Percentiles rank a stretch among this genome's conserved stretches.
These are phyloP conservation scores for Lyophyllum decastes DNA, from an alignment of 768 basidiomycete species.

Conservation along the genomic window DNA sequence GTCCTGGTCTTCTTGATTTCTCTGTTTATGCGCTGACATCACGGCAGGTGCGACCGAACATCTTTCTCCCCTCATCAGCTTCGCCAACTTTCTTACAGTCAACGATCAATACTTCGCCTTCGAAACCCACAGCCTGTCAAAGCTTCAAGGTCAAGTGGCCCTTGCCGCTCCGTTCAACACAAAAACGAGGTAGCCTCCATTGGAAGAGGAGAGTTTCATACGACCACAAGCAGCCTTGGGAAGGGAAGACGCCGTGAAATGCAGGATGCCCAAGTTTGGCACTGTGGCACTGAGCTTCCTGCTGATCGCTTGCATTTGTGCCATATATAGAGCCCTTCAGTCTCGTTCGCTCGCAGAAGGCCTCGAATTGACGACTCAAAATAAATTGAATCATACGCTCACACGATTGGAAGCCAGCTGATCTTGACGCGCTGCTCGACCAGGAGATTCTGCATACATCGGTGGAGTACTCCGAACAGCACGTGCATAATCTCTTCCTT, in stretches of 20 bases:
- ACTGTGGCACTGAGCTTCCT: background rate
- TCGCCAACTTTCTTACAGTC: background rate
- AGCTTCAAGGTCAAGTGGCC: background rate
- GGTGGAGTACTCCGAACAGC: conserved; percentile 2
- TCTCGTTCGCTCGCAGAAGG: background rate
- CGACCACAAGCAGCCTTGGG: background rate
- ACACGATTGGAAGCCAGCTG: conserved; percentile 5
- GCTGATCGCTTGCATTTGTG: background rate
- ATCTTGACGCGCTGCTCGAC: background rate
- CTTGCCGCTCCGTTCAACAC: background rate
- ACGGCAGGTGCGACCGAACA: background rate
- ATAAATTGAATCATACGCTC: background rate
- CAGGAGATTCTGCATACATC: conserved; percentile 4
- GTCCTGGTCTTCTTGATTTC: no score
- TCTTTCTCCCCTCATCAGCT: background rate
- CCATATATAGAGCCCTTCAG: background rate
- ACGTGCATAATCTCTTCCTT: background rate
- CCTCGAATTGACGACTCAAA: background rate
- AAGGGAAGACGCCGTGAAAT: no score
- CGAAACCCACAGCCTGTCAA: background rate
- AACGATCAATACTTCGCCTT: background rate
- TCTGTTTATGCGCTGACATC: background rate
- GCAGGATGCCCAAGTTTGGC: no score
- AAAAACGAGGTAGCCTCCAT: background rate
- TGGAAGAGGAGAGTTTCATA: background rate